A percentile compares a stretch with the other conserved stretches of the same genome.
These are phyloP conservation scores for Tricholoma furcatifolium DNA, from an alignment of 768 basidiomycete genomes.

Conservation along the genomic window DNA sequence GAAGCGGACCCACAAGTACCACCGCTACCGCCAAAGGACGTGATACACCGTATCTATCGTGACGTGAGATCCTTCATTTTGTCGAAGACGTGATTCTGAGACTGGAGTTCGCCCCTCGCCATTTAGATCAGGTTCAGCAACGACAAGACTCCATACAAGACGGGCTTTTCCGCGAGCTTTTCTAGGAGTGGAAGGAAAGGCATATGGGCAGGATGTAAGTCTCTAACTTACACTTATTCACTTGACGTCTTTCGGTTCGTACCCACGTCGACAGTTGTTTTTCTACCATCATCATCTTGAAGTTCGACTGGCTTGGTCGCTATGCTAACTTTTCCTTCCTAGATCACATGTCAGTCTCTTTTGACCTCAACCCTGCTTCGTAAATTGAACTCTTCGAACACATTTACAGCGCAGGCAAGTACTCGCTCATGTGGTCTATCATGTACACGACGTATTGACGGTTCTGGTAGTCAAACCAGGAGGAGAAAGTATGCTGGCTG, in stretches of 20 bases:
- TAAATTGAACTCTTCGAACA: neutral
- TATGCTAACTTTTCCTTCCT: neutral
- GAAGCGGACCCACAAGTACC: constrained; percentile 85
- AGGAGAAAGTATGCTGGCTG: constrained; percentile 70
- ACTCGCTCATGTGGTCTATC: neutral
- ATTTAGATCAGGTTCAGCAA: constrained; percentile 83
- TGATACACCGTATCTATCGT: constrained; percentile 90
- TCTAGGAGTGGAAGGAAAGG: constrained; percentile 91
- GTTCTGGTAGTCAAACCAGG: constrained; percentile 59
- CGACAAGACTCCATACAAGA: constrained; percentile 96
- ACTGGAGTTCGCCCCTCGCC: neutral
- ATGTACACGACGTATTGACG: neutral
- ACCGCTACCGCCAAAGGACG: constrained; percentile 85
- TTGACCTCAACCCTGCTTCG: neutral
- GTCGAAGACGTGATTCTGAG: neutral
- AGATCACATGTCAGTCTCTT: constrained; percentile 59
- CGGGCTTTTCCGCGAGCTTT: constrained; percentile 74
- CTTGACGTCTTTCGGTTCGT: neutral
- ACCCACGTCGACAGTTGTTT: neutral
- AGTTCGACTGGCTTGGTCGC: no score
- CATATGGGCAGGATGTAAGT: constrained; percentile 82
- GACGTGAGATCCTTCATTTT: constrained; percentile 52
- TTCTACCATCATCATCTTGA: neutral
- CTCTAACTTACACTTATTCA: neutral
- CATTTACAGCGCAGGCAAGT: constrained; percentile 10